phyloP scores from a whole-genome alignment of 2,329 filamentous ascomycete genomes.

The Sordariomycetes sp. region DNA sequence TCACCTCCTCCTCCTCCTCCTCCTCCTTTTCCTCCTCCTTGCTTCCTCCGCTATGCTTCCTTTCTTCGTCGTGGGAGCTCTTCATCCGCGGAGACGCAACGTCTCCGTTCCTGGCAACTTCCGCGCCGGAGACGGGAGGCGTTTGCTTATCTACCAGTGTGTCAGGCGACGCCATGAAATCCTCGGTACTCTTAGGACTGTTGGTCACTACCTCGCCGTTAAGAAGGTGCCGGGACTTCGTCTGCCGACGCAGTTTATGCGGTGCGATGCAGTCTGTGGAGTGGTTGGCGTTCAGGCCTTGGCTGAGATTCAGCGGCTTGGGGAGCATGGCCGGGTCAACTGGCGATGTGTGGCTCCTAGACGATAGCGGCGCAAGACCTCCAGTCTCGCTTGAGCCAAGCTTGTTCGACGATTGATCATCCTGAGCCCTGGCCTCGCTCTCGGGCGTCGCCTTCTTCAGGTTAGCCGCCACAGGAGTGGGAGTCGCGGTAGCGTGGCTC shows the following conservation, averaged over 20 bases:
- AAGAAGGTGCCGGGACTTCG: background rate
- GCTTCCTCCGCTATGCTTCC: background rate
- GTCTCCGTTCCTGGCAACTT: background rate
- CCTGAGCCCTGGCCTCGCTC: background rate
- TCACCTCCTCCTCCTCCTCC: background rate
- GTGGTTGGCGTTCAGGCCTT: background rate
- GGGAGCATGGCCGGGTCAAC: background rate
- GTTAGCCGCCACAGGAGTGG: background rate
- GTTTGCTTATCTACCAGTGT: background rate
- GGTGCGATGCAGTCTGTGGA: background rate
- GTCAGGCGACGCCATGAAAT: background rate
- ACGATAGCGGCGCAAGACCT: background rate
- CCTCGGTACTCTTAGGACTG: background rate
- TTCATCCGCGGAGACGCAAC: background rate
- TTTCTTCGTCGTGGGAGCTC: conserved; percentile 14
- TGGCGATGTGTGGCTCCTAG: background rate
- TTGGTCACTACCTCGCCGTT: background rate
- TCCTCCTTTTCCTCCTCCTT: too few species aligned
- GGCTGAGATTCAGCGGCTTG: background rate
- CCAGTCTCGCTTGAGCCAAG: background rate
- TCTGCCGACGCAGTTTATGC: background rate
- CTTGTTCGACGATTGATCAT: background rate
- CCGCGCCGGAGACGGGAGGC: background rate
- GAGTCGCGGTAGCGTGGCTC: background rate
- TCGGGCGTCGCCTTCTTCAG: background rate